A percentile compares a stretch with the other conserved stretches of the same genome.
Conservation (phyloP, 2,329 filamentous ascomycete species). For the Trichoderma oligosporum region DNA sequence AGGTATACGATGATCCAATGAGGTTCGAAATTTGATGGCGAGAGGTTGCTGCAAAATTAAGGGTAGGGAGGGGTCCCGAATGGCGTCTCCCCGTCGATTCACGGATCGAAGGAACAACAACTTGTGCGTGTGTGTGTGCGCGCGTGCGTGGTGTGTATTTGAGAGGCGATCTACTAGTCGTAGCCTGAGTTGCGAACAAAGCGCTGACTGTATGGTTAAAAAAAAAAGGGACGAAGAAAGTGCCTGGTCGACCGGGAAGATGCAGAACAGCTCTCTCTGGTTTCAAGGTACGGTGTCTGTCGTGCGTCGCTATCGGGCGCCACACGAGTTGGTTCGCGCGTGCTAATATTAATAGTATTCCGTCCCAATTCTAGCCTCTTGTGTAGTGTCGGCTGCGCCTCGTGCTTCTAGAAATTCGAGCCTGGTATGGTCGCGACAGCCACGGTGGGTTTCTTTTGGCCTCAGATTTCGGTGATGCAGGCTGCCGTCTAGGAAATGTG, state of each 20-base stretch:
- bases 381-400: slow-evolving; percentile 17
- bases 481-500: slow-evolving; percentile 19
- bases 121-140: too few relatives aligned
- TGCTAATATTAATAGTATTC: slow-evolving; percentile 12
- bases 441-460: neutral
- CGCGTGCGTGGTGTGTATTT: too few relatives aligned
- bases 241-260: slow-evolving; percentile 5
- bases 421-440: slow-evolving; percentile 1
- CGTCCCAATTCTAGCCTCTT: neutral
- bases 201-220: neutral
- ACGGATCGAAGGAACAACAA: neutral
- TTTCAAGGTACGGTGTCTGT: neutral
- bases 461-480: slow-evolving; percentile 14
- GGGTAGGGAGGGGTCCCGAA: neutral
- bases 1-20: neutral
- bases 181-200: neutral
- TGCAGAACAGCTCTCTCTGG: slow-evolving; percentile 11
- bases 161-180: neutral
- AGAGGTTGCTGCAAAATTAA: slow-evolving; percentile 1
- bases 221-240: neutral
- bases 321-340: slow-evolving; percentile 7
- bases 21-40: neutral
- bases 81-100: neutral
- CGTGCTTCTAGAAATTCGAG: slow-evolving; percentile 20
- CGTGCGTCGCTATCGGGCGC: slow-evolving; percentile 6